Percentiles rank a stretch among this genome's conserved stretches.
phyloP scores from a whole-genome alignment of 2,329 filamentous ascomycete species.

The Thyridium curvatum region DNA sequence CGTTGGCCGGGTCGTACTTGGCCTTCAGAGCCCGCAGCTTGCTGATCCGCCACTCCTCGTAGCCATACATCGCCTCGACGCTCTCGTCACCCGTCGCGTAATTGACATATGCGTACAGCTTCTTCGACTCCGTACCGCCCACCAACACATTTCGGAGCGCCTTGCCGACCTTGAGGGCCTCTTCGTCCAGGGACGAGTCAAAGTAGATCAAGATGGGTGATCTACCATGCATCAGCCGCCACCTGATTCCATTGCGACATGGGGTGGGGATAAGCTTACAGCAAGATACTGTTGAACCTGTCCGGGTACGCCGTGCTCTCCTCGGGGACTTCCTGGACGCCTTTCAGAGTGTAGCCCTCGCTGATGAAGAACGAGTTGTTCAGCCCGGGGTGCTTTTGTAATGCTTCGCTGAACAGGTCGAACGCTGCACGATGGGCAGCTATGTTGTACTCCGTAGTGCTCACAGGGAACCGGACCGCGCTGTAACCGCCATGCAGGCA shows the following conservation, averaged over 20 bases:
- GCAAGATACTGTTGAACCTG: slow-evolving; percentile 3
- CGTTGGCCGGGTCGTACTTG: slow-evolving; percentile 22
- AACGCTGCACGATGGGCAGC: background rate
- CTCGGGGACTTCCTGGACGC: background rate
- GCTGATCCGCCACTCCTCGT: slow-evolving; percentile 22
- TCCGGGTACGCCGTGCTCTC: slow-evolving; percentile 3
- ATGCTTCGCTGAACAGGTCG: background rate
- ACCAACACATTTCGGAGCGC: background rate
- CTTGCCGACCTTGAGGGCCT: background rate
- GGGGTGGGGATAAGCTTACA: background rate
- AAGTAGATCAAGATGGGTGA: background rate
- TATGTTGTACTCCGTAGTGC: background rate
- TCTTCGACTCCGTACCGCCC: background rate
- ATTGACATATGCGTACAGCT: slow-evolving; percentile 5
- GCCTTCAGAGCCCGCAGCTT: slow-evolving; percentile 21
- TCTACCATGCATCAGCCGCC: too few species aligned
- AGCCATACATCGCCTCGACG: slow-evolving; percentile 18
- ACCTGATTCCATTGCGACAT: too few species aligned
- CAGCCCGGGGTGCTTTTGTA: slow-evolving; percentile 1
- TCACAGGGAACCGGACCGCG: slow-evolving; percentile 1
- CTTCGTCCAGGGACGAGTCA: background rate
- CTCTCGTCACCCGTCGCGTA: slow-evolving; percentile 5
- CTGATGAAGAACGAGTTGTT: slow-evolving; percentile 2
- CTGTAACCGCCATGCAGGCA: background rate
- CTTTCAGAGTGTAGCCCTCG: slow-evolving; percentile 1